phyloP scores from a whole-genome alignment of 23 red algal genomes.

The Gracilariopsis chorda region DNA sequence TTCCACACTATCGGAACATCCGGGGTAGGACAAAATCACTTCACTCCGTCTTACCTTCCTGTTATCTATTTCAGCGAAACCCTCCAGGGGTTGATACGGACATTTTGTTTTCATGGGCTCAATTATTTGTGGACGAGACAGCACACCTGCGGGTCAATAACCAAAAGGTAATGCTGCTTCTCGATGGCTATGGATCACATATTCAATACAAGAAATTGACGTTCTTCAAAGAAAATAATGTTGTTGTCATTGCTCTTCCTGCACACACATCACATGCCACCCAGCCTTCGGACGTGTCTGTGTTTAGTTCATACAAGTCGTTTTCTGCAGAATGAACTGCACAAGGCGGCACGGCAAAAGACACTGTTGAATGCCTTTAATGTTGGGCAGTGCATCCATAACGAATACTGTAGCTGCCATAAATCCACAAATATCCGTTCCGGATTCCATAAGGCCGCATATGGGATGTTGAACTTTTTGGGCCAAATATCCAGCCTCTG shows the following conservation, averaged over 20 bases:
- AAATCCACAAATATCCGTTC: neutral
- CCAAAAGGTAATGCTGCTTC: neutral
- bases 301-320: neutral
- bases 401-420: neutral
- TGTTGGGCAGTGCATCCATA: neutral
- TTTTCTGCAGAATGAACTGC: neutral
- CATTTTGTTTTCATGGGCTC: neutral
- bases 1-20: neutral
- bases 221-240: neutral
- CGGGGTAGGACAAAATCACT: neutral
- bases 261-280: neutral
- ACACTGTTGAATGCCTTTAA: neutral
- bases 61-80: neutral
- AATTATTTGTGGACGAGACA: neutral
- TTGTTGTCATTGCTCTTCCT: neutral
- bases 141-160: neutral
- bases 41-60: neutral
- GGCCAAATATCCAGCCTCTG: too few relatives aligned
- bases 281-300: neutral
- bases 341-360: neutral
- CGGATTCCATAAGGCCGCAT: neutral
- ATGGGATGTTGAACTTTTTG: neutral
- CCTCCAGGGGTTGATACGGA: neutral
- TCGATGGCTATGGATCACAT: neutral
- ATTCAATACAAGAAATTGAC: neutral